Base-by-base conservation (phyloP, 2,329 filamentous ascomycete genomes). In the Fusarium sp. region DNA sequence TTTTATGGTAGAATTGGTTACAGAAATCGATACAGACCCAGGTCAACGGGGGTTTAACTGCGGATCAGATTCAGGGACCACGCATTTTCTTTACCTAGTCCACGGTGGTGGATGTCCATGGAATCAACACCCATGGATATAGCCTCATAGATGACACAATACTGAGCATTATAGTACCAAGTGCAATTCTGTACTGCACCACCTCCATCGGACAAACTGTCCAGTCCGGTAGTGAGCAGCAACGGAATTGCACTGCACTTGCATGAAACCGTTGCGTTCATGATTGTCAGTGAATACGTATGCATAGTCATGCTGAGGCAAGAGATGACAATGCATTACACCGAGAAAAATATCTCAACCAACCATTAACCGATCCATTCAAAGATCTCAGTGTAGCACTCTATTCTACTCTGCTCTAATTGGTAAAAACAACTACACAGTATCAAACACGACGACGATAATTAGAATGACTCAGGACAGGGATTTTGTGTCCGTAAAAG, bases 401-500 rank as follows among this genome's bases (percentile, higher is more conserved):
- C 23, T 23, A 23, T 6, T 23, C 23, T 23, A 23, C 23, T 23
- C 23, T 38, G 49, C 33, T 20, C 18, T 37, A 33, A 37, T 42
- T 31, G 37, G 53, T 23, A 58, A 33, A 28, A 11, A 38, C 31
- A 9, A 38, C 15, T 18, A 55, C 47, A 8, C 11, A 26, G 9
- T 6, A 37, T 26, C 30, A 34, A 40, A 9, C n/a, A 34, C 8
- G 15, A n/a, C 16, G 16, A 28, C 28, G 30, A 23, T 28, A 31
- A 16, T 47, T 30, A 28, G 37, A 23, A 36, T 47, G 37, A 36
- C 33, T 52, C 41, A 40, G 11, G 30, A 10, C 66, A 69, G 50
- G 67, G 66, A 67, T 70, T 18, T 50, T 31, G 53, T 59, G 55
- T 60, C 67, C 53, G 67, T 64, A 70, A 70, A 69, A 67, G 66